These are phyloP conservation scores for Pichia sp. DNA, from an alignment of 1,139 yeast genomes.

Conservation along the genomic window DNA sequence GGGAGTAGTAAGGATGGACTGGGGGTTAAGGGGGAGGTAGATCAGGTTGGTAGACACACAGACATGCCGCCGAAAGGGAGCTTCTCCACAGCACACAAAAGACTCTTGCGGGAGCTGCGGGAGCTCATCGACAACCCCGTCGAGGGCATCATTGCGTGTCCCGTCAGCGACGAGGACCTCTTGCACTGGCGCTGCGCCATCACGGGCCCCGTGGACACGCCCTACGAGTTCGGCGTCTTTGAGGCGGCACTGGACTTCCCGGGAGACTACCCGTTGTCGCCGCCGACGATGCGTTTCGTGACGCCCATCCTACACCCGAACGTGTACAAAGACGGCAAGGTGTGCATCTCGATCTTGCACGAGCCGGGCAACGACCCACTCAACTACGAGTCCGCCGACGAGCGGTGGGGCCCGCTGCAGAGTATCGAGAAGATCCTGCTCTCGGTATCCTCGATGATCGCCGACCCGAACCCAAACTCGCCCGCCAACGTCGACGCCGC, in stretches of 20 bases:
- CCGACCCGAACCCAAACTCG: conserved; percentile 94
- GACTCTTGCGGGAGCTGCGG: conserved; percentile 84
- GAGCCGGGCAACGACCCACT: conserved; percentile 97
- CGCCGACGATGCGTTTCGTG: conserved; percentile 79
- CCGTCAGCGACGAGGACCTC: conserved; percentile 73
- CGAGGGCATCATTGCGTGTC: conserved; percentile 94
- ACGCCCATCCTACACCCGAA: conserved; percentile 91
- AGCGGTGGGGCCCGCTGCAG: conserved; percentile 97
- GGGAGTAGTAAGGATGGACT: too few species aligned
- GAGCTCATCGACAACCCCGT: conserved; percentile 84
- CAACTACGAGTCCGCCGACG: conserved; percentile 91
- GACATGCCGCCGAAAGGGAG: conserved; percentile 28
- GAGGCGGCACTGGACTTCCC: conserved; percentile 85
- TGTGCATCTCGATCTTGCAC: conserved; percentile 90
- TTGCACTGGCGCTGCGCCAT: conserved; percentile 88
- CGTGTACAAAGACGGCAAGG: conserved; percentile 89
- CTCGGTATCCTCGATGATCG: conserved; percentile 92
- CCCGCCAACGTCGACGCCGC: conserved; percentile 98
- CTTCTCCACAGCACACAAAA: conserved; percentile 66
- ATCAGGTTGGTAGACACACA: not conserved
- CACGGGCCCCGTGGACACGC: conserved; percentile 91
- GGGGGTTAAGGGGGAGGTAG: too few species aligned
- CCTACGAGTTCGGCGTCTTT: conserved; percentile 91
- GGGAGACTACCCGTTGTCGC: conserved; percentile 84
- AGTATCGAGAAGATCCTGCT: conserved; percentile 90